phyloP scores from a whole-genome alignment of 139 green algal species.

The Yamagishiella unicocca region DNA sequence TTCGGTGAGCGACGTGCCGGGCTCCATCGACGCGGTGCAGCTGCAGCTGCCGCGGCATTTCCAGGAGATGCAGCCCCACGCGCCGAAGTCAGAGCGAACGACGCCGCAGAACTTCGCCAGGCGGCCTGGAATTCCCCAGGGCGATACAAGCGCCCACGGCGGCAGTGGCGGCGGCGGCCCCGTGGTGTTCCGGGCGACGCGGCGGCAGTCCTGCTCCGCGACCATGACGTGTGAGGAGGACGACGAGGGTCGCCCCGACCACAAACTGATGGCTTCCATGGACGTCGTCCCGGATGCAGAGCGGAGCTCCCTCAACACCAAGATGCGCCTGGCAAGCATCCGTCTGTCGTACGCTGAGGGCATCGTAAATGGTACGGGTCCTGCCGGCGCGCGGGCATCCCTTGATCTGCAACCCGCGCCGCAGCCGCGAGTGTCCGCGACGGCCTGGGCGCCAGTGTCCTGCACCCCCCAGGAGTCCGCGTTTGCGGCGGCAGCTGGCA shows the following conservation, averaged over 20 bases:
- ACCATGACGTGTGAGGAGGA: not conserved
- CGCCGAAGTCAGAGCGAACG: not conserved
- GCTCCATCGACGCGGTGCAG: not conserved
- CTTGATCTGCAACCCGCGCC: not conserved
- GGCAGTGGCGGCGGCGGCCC: not conserved
- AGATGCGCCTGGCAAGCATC: slow-evolving; percentile 31
- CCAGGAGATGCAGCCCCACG: not conserved
- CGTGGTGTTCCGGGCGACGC: not conserved
- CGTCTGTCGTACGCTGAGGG: slow-evolving; percentile 24
- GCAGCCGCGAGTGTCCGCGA: too few relatives aligned
- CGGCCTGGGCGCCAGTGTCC: too few relatives aligned
- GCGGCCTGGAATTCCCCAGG: too few relatives aligned
- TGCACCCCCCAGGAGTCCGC: too few relatives aligned
- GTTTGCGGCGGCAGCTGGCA: too few relatives aligned
- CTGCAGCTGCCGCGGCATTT: not conserved
- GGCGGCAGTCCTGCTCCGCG: not conserved
- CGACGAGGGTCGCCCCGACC: not conserved
- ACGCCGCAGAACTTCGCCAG: not conserved
- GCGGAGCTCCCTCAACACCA: not conserved
- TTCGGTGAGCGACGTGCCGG: not conserved
- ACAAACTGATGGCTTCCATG: not conserved
- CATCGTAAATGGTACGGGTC: not conserved
- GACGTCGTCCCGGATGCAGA: not conserved
- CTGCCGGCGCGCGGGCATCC: not conserved
- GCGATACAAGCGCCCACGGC: not conserved